Percentiles rank a stretch among this genome's conserved stretches.
phyloP scores from a whole-genome alignment of 768 basidiomycete genomes.

The Coprinellus aureogranulatus region DNA sequence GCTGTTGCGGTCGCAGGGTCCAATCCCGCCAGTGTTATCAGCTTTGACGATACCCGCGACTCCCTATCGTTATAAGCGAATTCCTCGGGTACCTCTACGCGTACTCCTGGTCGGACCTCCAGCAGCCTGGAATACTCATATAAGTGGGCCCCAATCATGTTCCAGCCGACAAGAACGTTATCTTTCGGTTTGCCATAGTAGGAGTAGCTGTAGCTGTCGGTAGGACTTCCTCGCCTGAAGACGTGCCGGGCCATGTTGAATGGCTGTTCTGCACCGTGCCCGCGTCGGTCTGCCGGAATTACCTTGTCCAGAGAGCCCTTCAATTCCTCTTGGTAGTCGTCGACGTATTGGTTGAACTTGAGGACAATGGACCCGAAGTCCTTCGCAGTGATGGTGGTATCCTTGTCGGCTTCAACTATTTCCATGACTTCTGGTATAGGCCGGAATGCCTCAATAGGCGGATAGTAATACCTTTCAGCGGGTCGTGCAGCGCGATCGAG shows the following conservation, averaged over 20 bases:
- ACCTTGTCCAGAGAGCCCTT: not conserved
- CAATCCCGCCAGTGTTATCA: not conserved
- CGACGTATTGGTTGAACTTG: not conserved
- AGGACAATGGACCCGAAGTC: not conserved
- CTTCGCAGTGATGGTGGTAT: not conserved
- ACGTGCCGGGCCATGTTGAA: not conserved
- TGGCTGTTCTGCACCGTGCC: not conserved
- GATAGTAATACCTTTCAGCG: conserved; percentile 22
- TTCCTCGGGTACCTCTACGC: not conserved
- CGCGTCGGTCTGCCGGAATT: not conserved
- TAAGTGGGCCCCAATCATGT: not conserved
- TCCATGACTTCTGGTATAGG: not conserved
- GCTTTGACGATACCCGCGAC: not conserved
- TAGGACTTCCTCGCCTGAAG: not conserved
- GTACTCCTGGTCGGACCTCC: not conserved
- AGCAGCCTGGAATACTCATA: not conserved
- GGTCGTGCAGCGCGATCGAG: conserved; percentile 17
- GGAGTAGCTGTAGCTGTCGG: not conserved
- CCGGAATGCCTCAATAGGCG: conserved; percentile 5
- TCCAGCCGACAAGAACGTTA: not conserved
- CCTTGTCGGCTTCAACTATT: not conserved
- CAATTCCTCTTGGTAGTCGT: not conserved
- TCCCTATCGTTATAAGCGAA: not conserved
- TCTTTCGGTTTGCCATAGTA: no score
- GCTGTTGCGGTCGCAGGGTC: not conserved